Conservation (phyloP, 2,329 filamentous ascomycete species). For the Penicillium sp. region DNA sequence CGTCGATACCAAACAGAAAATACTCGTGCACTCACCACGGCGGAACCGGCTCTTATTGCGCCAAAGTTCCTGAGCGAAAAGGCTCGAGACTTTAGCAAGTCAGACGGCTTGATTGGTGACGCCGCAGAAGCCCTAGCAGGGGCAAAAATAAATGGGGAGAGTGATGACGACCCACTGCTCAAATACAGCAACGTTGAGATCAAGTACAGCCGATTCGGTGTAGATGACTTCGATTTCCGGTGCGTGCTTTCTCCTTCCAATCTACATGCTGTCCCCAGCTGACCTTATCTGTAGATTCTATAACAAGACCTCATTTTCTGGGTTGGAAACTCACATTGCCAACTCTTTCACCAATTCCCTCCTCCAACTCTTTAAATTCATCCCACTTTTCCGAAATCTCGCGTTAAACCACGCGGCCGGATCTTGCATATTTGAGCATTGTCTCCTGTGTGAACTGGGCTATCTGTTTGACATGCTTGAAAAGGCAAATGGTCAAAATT, state of each 20-base stretch:
- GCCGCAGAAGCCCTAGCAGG: slow-evolving; percentile 65
- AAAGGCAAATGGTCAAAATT: slow-evolving; percentile 90
- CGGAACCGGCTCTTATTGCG: slow-evolving; percentile 63
- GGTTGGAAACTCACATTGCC: slow-evolving; percentile 90
- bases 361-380: slow-evolving; percentile 87
- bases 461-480: slow-evolving; percentile 98
- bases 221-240: slow-evolving; percentile 99
- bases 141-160: slow-evolving; percentile 66
- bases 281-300: slow-evolving; percentile 65
- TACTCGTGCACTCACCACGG: slow-evolving; percentile 63
- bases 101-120: slow-evolving; percentile 51
- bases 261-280: slow-evolving; percentile 65
- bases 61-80: slow-evolving; percentile 97
- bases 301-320: slow-evolving; percentile 89
- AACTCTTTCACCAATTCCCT: slow-evolving; percentile 96
- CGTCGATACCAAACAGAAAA: slow-evolving; percentile 81
- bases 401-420: slow-evolving; percentile 86
- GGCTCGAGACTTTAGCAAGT: slow-evolving; percentile 61
- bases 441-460: slow-evolving; percentile 88
- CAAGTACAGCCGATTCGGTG: slow-evolving; percentile 97
- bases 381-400: slow-evolving; percentile 80
- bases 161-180: slow-evolving; percentile 76
- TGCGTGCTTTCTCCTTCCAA: slow-evolving; percentile 69
- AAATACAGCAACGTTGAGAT: slow-evolving; percentile 96
- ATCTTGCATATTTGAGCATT: slow-evolving; percentile 76